These are phyloP conservation scores for Myxozyma vanderwaltii DNA, from an alignment of 805 yeast genomes.

Conservation along the genomic window DNA sequence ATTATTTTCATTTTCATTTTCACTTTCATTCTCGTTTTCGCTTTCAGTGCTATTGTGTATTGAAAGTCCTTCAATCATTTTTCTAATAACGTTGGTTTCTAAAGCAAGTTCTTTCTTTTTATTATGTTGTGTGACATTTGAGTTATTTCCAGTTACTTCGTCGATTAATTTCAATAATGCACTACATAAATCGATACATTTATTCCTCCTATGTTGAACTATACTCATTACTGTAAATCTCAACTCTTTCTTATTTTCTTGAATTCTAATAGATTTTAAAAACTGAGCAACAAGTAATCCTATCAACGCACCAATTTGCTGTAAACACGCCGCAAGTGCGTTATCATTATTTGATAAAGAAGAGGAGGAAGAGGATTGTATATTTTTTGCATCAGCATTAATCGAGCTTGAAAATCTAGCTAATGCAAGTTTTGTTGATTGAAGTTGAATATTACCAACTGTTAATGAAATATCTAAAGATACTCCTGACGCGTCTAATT, in stretches of 20 bases:
- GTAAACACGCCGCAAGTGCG: conserved; percentile 14
- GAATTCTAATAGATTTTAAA: neutral
- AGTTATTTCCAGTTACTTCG: conserved; percentile 12
- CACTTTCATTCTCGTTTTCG: neutral
- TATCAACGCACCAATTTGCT: conserved; percentile 10
- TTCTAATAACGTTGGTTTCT: neutral
- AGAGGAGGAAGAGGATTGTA: neutral
- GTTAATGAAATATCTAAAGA: conserved; percentile 12
- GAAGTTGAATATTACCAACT: conserved; percentile 22
- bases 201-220: conserved; percentile 6
- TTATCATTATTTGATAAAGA: neutral
- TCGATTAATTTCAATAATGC: conserved; percentile 19
- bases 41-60: neutral
- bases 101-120: neutral
- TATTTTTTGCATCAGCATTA: conserved; percentile 11
- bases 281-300: conserved; percentile 8
- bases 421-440: conserved; percentile 26
- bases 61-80: neutral
- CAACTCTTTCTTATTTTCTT: neutral
- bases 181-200: conserved; percentile 8
- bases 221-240: conserved; percentile 7
- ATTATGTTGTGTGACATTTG: neutral
- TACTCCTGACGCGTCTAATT: neutral
- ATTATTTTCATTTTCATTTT: neutral
- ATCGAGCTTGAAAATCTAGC: conserved; percentile 17